phyloP scores from a whole-genome alignment of 352 stramenopile genomes.

The Pythium guiyangense region DNA sequence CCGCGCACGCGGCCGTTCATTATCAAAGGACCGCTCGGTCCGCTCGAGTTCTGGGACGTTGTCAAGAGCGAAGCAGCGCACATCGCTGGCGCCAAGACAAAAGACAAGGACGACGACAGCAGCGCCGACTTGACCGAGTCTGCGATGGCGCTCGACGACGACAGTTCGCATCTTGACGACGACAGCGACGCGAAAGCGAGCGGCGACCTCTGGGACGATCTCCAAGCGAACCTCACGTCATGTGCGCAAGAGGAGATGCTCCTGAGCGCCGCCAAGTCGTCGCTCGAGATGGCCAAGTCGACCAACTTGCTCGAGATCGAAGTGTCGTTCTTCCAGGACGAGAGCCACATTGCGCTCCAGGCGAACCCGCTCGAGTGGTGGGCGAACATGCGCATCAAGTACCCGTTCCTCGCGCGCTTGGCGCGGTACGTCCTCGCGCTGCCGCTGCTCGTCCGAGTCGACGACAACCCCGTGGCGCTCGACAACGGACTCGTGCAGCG shows the following conservation, averaged over 20 bases:
- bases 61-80: constrained; percentile 55
- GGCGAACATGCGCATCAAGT: constrained; percentile 74
- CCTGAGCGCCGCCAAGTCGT: constrained; percentile 59
- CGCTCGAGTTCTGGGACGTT: constrained; percentile 64
- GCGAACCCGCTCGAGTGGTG: constrained; percentile 75
- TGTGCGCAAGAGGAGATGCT: constrained; percentile 75
- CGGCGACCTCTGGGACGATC: constrained; percentile 69
- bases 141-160: constrained; percentile 35
- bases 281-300: constrained; percentile 61
- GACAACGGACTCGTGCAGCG: constrained; percentile 43
- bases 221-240: constrained; percentile 65
- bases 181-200: constrained; percentile 13
- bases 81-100: constrained; percentile 45
- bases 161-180: constrained; percentile 18
- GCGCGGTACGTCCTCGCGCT: constrained; percentile 70
- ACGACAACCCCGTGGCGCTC: constrained; percentile 42
- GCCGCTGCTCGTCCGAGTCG: constrained; percentile 35
- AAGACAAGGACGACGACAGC: constrained; percentile 33
- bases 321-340: constrained; percentile 76
- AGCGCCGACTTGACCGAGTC: constrained; percentile 33
- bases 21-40: constrained; percentile 57
- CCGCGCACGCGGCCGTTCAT: constrained; percentile 72
- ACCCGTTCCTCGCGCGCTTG: constrained; percentile 62
- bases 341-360: constrained; percentile 45
- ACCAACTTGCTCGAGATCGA: constrained; percentile 76